These are phyloP conservation scores for Tagetes erecta DNA, from an alignment of 129 eudicot genomes.

Conservation along the genomic window DNA sequence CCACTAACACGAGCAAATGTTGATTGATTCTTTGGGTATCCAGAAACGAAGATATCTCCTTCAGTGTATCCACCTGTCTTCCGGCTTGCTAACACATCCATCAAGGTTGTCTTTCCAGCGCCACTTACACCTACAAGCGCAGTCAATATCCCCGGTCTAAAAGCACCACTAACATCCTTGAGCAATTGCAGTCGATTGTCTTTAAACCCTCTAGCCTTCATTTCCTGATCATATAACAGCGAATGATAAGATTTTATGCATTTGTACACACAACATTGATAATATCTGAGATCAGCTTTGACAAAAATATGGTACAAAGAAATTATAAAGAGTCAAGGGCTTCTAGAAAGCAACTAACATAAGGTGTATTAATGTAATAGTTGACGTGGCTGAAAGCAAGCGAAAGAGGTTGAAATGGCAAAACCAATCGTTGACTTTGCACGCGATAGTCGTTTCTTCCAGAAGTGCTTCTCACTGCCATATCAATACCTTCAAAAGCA, in stretches of 20 bases:
- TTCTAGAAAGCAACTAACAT: neutral
- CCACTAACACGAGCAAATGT: slow-evolving; percentile 36
- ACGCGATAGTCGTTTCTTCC: neutral
- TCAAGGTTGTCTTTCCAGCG: slow-evolving; percentile 30
- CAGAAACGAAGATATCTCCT: slow-evolving; percentile 28
- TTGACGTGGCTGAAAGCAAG: slow-evolving; percentile 16
- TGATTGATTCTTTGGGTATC: slow-evolving; percentile 28
- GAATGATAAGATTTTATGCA: neutral
- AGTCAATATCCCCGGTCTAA: slow-evolving; percentile 28
- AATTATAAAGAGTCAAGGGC: neutral
- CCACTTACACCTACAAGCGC: slow-evolving; percentile 31
- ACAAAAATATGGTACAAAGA: neutral
- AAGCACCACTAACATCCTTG: slow-evolving; percentile 34
- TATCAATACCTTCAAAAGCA: slow-evolving; percentile 2
- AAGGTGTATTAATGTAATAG: slow-evolving; percentile 14
- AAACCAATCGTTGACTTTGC: slow-evolving; percentile 8
- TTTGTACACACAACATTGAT: too few species aligned
- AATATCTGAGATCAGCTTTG: neutral
- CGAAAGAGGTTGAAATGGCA: slow-evolving; percentile 19
- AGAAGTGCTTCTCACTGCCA: neutral
- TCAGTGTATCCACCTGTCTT: slow-evolving; percentile 27
- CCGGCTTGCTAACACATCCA: slow-evolving; percentile 30
- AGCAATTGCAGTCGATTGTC: slow-evolving; percentile 21
- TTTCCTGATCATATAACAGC: neutral
- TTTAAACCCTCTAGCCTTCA: slow-evolving; percentile 24